A percentile compares a stretch with the other conserved stretches of the same genome.
These are phyloP conservation scores for Lineolata rhizophorae DNA, from an alignment of 495 filamentous ascomycete genomes.

Conservation along the genomic window DNA sequence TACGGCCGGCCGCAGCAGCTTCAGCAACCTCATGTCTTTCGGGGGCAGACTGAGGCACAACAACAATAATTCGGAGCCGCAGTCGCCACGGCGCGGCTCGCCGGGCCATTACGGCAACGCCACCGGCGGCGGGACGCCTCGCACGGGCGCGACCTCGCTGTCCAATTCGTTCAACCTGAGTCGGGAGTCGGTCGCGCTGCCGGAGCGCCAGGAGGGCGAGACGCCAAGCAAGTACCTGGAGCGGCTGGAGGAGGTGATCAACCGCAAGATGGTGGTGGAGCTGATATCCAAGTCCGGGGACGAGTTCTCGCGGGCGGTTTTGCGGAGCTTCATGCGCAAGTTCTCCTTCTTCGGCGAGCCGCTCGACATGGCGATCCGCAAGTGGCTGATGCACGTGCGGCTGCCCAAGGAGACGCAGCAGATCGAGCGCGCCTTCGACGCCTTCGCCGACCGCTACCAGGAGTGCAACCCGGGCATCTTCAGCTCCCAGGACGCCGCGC, in stretches of 20 bases:
- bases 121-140: slow-evolving; percentile 18
- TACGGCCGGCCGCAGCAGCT: slow-evolving; percentile 65
- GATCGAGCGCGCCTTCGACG: slow-evolving; percentile 82
- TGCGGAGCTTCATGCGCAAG: slow-evolving; percentile 84
- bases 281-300: slow-evolving; percentile 67
- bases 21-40: slow-evolving; percentile 81
- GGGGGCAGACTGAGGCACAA: slow-evolving; percentile 44
- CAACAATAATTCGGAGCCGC: slow-evolving; percentile 53
- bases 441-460: slow-evolving; percentile 89
- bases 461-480: slow-evolving; percentile 98
- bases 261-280: slow-evolving; percentile 56
- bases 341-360: slow-evolving; percentile 92
- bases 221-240: slow-evolving; percentile 76
- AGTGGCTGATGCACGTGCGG: slow-evolving; percentile 90
- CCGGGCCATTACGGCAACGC: slow-evolving; percentile 26
- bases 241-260: slow-evolving; percentile 56
- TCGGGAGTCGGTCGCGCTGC: slow-evolving; percentile 38
- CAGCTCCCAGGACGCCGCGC: slow-evolving; percentile 65
- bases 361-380: slow-evolving; percentile 91
- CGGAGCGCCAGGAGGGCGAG: slow-evolving; percentile 68
- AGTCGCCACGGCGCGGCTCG: slow-evolving; percentile 37
- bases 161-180: slow-evolving; percentile 46
- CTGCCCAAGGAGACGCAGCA: slow-evolving; percentile 95
- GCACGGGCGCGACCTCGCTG: slow-evolving; percentile 43
- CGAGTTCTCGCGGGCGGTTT: slow-evolving; percentile 54